Evolutionary conservation across 1,284 basidiomycete species (phyloP), one percentile per base, ranked within the genome.

Genomic region (Chiua sp.): DNA sequence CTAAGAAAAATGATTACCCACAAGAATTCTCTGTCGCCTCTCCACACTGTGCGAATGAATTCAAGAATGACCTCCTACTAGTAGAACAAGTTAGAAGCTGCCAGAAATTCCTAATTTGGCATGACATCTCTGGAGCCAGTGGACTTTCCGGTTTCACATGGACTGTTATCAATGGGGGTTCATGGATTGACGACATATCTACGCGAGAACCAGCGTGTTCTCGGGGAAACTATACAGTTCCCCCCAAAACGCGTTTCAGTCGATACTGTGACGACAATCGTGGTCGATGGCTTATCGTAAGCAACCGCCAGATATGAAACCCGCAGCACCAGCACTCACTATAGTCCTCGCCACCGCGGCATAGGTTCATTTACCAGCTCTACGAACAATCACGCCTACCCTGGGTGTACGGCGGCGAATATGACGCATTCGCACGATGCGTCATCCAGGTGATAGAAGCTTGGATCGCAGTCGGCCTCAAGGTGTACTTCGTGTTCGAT

Each of bases 261-360:
- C 8, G 56, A 63, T 18, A 46, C 63, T 47, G 50, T 59, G 67
- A 64, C 70, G 50, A 73, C 79, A 13, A 79, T 94, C 61, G 87
- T 96, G 3, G 84, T 96, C 47, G 94, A 96, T 77, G 92, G 87
- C 48, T 94, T 91, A 92, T 93, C 93, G 93, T 95, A 74, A 87
- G 93, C 87, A 22, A 26, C 51, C 37, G 37, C 37, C 37, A 59
- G 22, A 51, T 52, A 46, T 13, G 28, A 46, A 47, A 22, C 23
- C n/a, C 20, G 48, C 22, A 53, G 2, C 46, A 13, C 53, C n/a
- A n/a, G n/a, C n/a, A n/a, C n/a, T 56, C 48, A 56, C n/a, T 55
- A 46, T 39, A 39, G 37, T 39, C n/a, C n/a, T n/a, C n/a, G n/a
- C n/a, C n/a, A n/a, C n/a, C n/a, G 0, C 7, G 37, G 11, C 56